Evolutionary conservation across 805 yeast species (phyloP).

Genomic region (Starmerella scarabaei): DNA sequence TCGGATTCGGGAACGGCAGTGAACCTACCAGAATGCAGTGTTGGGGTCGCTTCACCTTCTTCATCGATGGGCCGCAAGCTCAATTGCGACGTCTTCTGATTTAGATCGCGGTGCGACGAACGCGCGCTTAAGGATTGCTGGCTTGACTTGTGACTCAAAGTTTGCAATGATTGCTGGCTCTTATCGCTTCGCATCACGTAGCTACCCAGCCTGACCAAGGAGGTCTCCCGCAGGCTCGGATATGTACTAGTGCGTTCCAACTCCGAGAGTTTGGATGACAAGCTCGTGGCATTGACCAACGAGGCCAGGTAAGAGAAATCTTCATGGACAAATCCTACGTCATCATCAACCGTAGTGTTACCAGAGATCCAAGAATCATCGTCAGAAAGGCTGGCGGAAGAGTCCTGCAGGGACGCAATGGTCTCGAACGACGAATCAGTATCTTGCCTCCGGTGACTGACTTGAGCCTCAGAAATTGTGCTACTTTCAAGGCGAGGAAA

Average conservation of each 20-base stretch:
- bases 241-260: constrained; percentile 16
- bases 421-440: constrained; percentile 13
- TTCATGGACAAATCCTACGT: constrained; percentile 21
- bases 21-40: constrained; percentile 4
- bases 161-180: constrained; percentile 5
- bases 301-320: constrained; percentile 28
- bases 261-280: constrained; percentile 11
- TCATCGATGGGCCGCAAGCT: background rate
- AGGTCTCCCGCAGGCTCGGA: constrained; percentile 27
- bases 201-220: constrained; percentile 25
- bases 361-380: constrained; percentile 8
- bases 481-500: constrained; percentile 15
- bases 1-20: background rate
- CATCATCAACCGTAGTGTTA: constrained; percentile 14
- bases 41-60: constrained; percentile 15
- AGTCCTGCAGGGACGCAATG: constrained; percentile 6
- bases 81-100: background rate
- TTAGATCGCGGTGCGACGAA: too few relatives aligned
- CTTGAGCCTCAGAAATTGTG: background rate
- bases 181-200: constrained; percentile 17
- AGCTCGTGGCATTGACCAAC: constrained; percentile 23
- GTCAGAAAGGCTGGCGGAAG: background rate
- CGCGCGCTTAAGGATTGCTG: too few relatives aligned
- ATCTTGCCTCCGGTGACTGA: constrained; percentile 4
- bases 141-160: too few relatives aligned